A percentile compares a stretch with the other conserved stretches of the same genome.
Conservation (phyloP, 2,329 filamentous ascomycete species). For the Aureobasidium sp. region DNA sequence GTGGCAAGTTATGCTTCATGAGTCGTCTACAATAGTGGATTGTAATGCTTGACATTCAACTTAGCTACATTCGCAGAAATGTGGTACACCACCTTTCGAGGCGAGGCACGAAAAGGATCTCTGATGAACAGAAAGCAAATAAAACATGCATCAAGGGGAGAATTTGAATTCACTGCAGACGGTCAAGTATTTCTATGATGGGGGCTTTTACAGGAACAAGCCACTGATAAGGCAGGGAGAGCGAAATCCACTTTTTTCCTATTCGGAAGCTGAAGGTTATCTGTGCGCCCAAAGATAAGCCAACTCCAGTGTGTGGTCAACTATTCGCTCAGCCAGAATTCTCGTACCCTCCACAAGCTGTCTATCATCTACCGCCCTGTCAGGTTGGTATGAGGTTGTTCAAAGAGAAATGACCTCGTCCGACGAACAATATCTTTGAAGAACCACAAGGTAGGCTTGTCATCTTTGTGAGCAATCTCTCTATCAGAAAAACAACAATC, state of each 20-base stretch:
- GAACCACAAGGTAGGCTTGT: not conserved
- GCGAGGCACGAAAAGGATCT: not conserved
- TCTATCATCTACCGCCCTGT: not conserved
- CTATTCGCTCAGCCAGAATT: not conserved
- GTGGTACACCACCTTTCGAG: not conserved
- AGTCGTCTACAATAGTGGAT: not conserved
- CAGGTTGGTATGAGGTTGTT: not conserved
- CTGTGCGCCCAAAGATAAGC: slow-evolving; percentile 16
- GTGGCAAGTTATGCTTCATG: not conserved
- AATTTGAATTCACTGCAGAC: not conserved
- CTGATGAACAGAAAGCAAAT: slow-evolving; percentile 6
- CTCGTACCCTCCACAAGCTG: not conserved
- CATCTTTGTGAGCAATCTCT: not conserved
- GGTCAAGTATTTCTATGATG: slow-evolving; percentile 14
- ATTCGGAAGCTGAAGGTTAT: slow-evolving; percentile 1
- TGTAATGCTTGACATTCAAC: not conserved
- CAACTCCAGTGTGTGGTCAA: slow-evolving; percentile 1
- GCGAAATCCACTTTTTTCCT: slow-evolving; percentile 6
- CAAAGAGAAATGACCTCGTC: not conserved
- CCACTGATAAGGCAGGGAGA: slow-evolving; percentile 15
- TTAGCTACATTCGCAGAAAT: not conserved
- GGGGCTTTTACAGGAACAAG: slow-evolving; percentile 7
- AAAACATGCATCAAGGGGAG: slow-evolving; percentile 4
- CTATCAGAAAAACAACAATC: not conserved
- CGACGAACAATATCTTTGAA: not conserved